Percentiles rank a stretch among this genome's conserved stretches.
These are phyloP conservation scores for Cordyceps fumosorosea DNA, from an alignment of 2,329 filamentous ascomycete species.

Conservation along the genomic window DNA sequence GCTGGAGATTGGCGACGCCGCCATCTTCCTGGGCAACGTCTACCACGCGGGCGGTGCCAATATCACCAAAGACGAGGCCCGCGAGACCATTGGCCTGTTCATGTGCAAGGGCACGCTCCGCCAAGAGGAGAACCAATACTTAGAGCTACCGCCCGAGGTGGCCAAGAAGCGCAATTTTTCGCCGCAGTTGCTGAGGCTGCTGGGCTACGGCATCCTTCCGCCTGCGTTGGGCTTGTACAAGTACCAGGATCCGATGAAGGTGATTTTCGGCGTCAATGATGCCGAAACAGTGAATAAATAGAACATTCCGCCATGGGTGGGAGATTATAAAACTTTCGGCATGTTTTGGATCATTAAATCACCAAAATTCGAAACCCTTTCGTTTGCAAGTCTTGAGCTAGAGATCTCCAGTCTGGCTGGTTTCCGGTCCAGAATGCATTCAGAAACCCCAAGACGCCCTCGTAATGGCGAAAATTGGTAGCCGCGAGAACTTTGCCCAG, in stretches of 20 bases:
- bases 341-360: slow-evolving; percentile 8
- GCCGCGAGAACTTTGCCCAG: slow-evolving; percentile 16
- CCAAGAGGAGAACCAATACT: slow-evolving; percentile 29
- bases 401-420: slow-evolving; percentile 21
- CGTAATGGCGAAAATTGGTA: slow-evolving; percentile 21
- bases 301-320: background rate
- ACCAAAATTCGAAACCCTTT: slow-evolving; percentile 20
- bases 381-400: slow-evolving; percentile 19
- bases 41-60: slow-evolving; percentile 37
- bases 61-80: slow-evolving; percentile 23
- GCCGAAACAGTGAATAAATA: slow-evolving; percentile 25
- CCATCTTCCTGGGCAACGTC: slow-evolving; percentile 32
- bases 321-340: background rate
- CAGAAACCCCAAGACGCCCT: slow-evolving; percentile 20
- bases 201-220: slow-evolving; percentile 28
- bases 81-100: slow-evolving; percentile 28
- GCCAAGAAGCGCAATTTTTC: slow-evolving; percentile 25
- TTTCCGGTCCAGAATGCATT: slow-evolving; percentile 21
- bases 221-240: slow-evolving; percentile 29
- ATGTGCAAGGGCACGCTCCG: slow-evolving; percentile 28
- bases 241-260: slow-evolving; percentile 31
- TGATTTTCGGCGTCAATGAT: slow-evolving; percentile 30
- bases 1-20: slow-evolving; percentile 32
- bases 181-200: slow-evolving; percentile 25
- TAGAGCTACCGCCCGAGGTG: slow-evolving; percentile 23